These are phyloP conservation scores for Neofusicoccum laricinum DNA, from an alignment of 2,329 filamentous ascomycete species.

Conservation along the genomic window DNA sequence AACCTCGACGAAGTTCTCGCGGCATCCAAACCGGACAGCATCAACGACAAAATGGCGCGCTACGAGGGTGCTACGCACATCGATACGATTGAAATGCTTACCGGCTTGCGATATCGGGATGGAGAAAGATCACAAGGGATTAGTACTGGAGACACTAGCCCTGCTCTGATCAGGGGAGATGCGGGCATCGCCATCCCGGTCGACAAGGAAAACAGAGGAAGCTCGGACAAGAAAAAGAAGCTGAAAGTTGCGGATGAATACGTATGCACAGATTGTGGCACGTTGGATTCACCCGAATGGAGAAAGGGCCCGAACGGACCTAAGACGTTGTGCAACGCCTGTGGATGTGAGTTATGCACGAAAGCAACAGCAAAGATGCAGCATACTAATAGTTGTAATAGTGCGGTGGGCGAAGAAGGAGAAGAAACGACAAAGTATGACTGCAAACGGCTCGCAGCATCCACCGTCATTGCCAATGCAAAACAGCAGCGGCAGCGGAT, in stretches of 20 bases:
- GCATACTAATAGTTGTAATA: constrained; percentile 25
- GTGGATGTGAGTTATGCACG: constrained; percentile 62
- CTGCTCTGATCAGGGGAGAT: constrained; percentile 78
- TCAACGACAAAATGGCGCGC: constrained; percentile 79
- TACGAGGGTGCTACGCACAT: constrained; percentile 72
- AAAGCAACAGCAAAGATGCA: not conserved
- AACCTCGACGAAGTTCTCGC: constrained; percentile 72
- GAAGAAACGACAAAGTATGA: constrained; percentile 58
- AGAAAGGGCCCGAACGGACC: constrained; percentile 88
- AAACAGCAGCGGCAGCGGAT: constrained; percentile 17
- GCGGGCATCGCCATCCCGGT: constrained; percentile 80
- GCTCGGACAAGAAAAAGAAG: constrained; percentile 81
- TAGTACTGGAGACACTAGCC: constrained; percentile 79
- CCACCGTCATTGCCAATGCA: constrained; percentile 14
- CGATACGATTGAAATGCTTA: constrained; percentile 90
- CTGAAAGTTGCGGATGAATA: constrained; percentile 81
- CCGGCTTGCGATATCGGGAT: constrained; percentile 80
- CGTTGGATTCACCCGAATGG: constrained; percentile 92
- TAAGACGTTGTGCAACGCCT: constrained; percentile 94
- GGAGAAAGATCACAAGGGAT: constrained; percentile 86
- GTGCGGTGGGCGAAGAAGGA: constrained; percentile 68
- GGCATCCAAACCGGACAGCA: constrained; percentile 67
- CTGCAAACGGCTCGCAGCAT: not conserved
- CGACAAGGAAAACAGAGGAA: constrained; percentile 67
- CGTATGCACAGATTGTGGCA: constrained; percentile 93